phyloP scores from a whole-genome alignment of 2,329 filamentous ascomycete species.

The Arthroderma sp. region DNA sequence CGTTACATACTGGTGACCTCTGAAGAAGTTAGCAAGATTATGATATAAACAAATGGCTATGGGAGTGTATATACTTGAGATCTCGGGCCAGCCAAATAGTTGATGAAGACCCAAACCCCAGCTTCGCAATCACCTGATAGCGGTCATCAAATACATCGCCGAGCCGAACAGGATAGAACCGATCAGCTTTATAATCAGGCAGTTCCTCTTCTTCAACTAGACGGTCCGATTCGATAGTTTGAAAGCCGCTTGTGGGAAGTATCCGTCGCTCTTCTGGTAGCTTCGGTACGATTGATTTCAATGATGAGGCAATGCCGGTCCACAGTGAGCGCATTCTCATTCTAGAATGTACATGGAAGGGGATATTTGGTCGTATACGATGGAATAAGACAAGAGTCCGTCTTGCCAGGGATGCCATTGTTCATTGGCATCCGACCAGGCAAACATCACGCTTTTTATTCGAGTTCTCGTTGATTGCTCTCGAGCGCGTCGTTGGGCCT shows the following conservation, averaged over 20 bases:
- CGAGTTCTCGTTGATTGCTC: no score
- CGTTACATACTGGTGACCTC: constrained; percentile 12
- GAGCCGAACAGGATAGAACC: constrained; percentile 21
- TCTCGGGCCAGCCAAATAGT: constrained; percentile 23
- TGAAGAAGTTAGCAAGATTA: neutral
- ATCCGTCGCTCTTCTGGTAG: constrained; percentile 3
- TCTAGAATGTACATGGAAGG: neutral
- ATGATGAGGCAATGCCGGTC: neutral
- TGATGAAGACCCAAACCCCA: constrained; percentile 22
- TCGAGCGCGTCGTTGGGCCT: no score
- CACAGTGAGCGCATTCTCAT: neutral
- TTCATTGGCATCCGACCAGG: neutral
- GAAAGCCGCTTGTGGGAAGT: constrained; percentile 11
- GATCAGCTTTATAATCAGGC: constrained; percentile 16
- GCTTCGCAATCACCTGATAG: constrained; percentile 22
- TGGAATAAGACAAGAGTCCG: neutral
- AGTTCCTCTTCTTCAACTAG: constrained; percentile 20
- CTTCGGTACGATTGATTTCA: neutral
- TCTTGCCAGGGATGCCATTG: neutral
- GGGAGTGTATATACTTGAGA: constrained; percentile 12
- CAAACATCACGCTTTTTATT: neutral
- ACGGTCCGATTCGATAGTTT: constrained; percentile 11
- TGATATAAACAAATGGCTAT: neutral
- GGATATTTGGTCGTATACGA: neutral
- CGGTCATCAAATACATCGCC: constrained; percentile 19